Evolutionary conservation across 768 basidiomycete species (phyloP).

Genomic region (Boletus rubroflammeus): DNA sequence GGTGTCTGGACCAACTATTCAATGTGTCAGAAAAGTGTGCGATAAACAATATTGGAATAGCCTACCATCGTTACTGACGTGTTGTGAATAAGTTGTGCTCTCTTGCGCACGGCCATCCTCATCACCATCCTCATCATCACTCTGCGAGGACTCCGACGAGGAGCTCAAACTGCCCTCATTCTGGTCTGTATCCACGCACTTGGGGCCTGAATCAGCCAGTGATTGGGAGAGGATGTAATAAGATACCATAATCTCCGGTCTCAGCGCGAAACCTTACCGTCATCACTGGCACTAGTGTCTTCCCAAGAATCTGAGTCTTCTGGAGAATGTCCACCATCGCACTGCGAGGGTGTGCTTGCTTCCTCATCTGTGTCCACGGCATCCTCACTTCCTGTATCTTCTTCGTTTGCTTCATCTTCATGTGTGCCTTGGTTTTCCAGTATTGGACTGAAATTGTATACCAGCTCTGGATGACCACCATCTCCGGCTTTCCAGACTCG

Average conservation of each 20-base stretch:
- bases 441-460: not conserved
- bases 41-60: not conserved
- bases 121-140: not conserved
- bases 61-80: not conserved
- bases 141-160: no score
- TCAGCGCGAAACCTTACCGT: not conserved
- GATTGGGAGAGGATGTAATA: not conserved
- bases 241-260: not conserved
- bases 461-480: not conserved
- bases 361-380: not conserved
- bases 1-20: not conserved
- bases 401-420: not conserved
- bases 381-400: not conserved
- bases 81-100: not conserved
- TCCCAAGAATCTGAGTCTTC: slow-evolving; percentile 1
- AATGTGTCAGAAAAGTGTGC: not conserved
- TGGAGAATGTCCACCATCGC: not conserved
- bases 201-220: not conserved
- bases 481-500: not conserved
- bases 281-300: not conserved
- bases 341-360: not conserved
- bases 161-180: not conserved
- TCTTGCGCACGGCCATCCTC: not conserved
- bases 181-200: not conserved
- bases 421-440: not conserved